Evolutionary conservation across 2,329 filamentous ascomycete genomes (phyloP).

Genomic region (Berkeleyomyces basicola): DNA sequence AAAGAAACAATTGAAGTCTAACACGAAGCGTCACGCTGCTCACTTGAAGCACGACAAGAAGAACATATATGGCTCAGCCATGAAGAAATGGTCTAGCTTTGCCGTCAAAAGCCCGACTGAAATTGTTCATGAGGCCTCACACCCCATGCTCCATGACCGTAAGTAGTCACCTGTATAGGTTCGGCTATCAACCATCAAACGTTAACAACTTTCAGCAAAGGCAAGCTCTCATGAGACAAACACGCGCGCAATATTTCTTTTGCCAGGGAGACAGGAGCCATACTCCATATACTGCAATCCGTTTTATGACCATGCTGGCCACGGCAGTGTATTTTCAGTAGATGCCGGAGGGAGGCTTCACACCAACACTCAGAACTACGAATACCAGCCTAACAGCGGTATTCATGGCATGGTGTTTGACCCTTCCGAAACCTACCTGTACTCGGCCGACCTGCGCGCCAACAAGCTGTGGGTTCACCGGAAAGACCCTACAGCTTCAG

Average conservation of each 20-base stretch:
- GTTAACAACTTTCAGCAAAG: constrained; percentile 31
- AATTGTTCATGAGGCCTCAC: constrained; percentile 58
- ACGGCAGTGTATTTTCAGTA: constrained; percentile 59
- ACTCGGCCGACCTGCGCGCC: constrained; percentile 60
- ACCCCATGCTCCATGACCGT: constrained; percentile 64
- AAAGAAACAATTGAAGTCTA: background rate
- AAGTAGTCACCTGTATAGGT: constrained; percentile 20
- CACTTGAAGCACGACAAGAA: constrained; percentile 52
- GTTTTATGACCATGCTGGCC: constrained; percentile 74
- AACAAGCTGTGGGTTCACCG: constrained; percentile 83
- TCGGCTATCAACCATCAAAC: background rate
- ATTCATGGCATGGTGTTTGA: constrained; percentile 77
- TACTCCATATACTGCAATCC: constrained; percentile 79
- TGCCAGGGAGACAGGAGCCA: constrained; percentile 60
- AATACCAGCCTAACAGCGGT: constrained; percentile 51
- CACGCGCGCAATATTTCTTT: constrained; percentile 76
- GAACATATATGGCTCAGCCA: constrained; percentile 74
- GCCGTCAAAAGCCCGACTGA: constrained; percentile 57
- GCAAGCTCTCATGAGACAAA: constrained; percentile 56
- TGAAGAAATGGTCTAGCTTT: constrained; percentile 88
- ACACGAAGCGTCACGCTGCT: constrained; percentile 5
- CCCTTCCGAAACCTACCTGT: constrained; percentile 54
- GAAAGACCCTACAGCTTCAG: constrained; percentile 23
- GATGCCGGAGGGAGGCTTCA: constrained; percentile 39
- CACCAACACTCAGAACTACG: constrained; percentile 54